These are phyloP conservation scores for Lonicera japonica DNA, from an alignment of 129 eudicot species.

Conservation along the genomic window DNA sequence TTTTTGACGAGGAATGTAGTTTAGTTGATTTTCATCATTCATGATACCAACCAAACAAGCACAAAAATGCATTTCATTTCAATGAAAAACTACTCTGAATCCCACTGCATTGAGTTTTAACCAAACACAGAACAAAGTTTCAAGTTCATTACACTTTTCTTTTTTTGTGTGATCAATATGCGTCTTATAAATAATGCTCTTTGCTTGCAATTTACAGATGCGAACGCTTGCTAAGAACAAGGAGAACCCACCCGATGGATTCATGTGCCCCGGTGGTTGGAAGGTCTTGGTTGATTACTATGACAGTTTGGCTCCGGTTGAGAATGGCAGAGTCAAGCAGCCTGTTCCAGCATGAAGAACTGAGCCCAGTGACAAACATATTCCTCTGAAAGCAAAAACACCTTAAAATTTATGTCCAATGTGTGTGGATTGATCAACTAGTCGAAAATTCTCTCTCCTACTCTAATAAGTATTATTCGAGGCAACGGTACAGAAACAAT, in stretches of 20 bases:
- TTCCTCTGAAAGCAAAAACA: no score
- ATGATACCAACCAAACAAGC: no score
- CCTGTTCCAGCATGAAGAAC: conserved; percentile 52
- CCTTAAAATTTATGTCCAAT: no score
- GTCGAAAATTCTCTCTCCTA: conserved; percentile 11
- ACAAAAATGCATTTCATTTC: no score
- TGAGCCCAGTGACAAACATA: conserved; percentile 1
- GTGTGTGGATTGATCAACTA: not conserved
- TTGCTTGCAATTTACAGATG: conserved; percentile 50
- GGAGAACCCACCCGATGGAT: conserved; percentile 94
- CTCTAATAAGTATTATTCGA: conserved; percentile 13
- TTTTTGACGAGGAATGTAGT: no score
- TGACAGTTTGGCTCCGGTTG: conserved; percentile 57
- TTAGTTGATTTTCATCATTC: no score
- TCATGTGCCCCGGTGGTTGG: conserved; percentile 99
- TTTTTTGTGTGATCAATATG: no score
- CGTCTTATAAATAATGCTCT: not conserved
- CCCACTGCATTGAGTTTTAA: no score
- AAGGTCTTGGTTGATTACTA: conserved; percentile 86
- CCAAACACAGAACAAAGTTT: no score
- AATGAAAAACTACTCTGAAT: no score
- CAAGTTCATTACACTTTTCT: no score
- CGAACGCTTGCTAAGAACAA: conserved; percentile 83
- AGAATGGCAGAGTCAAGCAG: conserved; percentile 56
- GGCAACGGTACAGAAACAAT: conserved; percentile 8